phyloP scores from a whole-genome alignment of 139 green algal species.

The Auxenochlorella protothecoides region DNA sequence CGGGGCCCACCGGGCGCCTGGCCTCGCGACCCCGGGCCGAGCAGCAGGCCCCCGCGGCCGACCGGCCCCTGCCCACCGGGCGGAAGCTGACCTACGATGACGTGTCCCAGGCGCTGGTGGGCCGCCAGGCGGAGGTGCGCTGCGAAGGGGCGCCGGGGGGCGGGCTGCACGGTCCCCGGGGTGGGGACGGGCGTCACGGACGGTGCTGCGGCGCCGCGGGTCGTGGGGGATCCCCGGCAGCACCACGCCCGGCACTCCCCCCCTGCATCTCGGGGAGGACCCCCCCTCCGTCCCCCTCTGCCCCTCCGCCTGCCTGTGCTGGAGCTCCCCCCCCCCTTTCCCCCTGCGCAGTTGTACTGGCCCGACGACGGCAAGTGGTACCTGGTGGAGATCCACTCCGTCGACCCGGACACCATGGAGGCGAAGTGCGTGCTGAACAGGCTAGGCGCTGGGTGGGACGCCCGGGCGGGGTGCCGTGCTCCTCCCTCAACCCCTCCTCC shows the following conservation, averaged over 20 bases:
- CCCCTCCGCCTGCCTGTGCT: too few species aligned
- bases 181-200: too few species aligned
- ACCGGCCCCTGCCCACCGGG: slow-evolving; percentile 28
- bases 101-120: slow-evolving; percentile 41
- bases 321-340: too few species aligned
- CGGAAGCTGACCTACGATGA: slow-evolving; percentile 36
- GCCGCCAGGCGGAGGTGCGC: slow-evolving; percentile 57
- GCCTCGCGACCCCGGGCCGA: not conserved
- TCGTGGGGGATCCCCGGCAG: too few species aligned
- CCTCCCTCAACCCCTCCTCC: not conserved
- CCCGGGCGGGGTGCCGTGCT: not conserved
- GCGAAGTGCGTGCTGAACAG: slow-evolving; percentile 53
- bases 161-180: too few species aligned
- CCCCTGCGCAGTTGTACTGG: slow-evolving; percentile 66
- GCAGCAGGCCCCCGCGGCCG: slow-evolving; percentile 1
- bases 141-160: too few species aligned
- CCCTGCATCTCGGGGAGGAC: too few species aligned
- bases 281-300: too few species aligned
- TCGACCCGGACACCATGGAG: slow-evolving; percentile 49
- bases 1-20: slow-evolving; percentile 3
- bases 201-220: too few species aligned
- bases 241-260: too few species aligned
- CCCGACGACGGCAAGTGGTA: slow-evolving; percentile 84
- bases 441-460: not conserved
- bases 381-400: slow-evolving; percentile 58